Conservation (phyloP, 2,329 filamentous ascomycete genomes). For the Penicillium aurantiogriseum region DNA sequence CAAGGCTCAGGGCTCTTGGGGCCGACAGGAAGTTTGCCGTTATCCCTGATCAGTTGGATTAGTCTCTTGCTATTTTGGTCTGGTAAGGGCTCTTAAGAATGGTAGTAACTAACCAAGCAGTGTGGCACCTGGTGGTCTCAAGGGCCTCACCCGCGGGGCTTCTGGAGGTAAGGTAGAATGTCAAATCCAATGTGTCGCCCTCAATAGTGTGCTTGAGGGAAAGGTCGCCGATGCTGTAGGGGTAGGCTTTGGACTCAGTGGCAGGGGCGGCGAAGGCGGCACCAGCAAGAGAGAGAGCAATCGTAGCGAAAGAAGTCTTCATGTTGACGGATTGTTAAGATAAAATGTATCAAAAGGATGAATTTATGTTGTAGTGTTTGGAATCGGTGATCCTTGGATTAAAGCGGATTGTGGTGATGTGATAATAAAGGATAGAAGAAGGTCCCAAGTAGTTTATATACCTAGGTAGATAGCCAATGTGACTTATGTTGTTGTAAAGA, state of each 20-base stretch:
- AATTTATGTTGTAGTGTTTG: neutral
- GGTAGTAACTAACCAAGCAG: neutral
- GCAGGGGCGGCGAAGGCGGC: neutral
- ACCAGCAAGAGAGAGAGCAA: neutral
- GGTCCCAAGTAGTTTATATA: neutral
- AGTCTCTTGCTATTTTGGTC: neutral
- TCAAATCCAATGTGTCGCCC: neutral
- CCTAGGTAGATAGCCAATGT: neutral
- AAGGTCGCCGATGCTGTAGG: conserved; percentile 1
- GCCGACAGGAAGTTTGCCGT: neutral
- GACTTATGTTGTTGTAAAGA: neutral
- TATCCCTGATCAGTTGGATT: neutral
- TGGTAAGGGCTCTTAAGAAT: neutral
- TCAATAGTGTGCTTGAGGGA: conserved; percentile 1
- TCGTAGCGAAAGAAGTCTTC: neutral
- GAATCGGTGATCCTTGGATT: neutral
- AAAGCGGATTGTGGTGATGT: neutral
- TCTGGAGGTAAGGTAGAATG: neutral
- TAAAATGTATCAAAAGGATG: neutral
- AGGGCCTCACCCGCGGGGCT: neutral
- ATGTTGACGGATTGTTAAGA: neutral
- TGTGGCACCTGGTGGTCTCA: neutral
- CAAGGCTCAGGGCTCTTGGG: neutral
- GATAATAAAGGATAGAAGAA: too few relatives aligned
- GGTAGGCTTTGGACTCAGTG: neutral